Percentiles rank a stretch among this genome's conserved stretches.
These are phyloP conservation scores for Durusdinium trenchii DNA, from an alignment of 73 alveolate genomes.

Conservation along the genomic window DNA sequence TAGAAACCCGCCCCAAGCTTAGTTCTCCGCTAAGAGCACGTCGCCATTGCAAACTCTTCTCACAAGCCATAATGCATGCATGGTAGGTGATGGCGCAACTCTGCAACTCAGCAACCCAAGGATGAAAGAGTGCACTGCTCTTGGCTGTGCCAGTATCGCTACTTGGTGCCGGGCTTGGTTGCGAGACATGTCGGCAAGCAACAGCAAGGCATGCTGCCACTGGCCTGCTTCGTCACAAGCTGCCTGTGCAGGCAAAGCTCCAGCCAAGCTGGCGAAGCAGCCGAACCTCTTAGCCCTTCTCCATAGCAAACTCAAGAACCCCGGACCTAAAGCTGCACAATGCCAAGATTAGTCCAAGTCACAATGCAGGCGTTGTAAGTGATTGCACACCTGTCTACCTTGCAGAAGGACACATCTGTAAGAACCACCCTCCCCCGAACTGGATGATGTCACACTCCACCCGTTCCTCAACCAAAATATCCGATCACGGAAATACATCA, in stretches of 20 bases:
- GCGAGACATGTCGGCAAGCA: constrained; percentile 71
- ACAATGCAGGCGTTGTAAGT: constrained; percentile 78
- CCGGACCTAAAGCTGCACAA: not conserved
- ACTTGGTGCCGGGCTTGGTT: constrained; percentile 21
- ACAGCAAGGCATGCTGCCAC: constrained; percentile 78
- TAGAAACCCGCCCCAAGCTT: not conserved
- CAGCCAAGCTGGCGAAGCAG: not conserved
- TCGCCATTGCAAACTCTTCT: constrained; percentile 71
- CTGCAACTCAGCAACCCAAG: constrained; percentile 18
- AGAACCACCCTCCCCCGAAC: no score
- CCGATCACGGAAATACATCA: no score
- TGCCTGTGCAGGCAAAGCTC: not conserved
- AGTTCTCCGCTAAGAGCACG: not conserved
- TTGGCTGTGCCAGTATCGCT: no score
- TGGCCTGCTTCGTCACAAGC: constrained; percentile 95
- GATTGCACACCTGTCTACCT: constrained; percentile 59
- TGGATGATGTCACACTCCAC: no score
- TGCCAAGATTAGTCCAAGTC: not conserved
- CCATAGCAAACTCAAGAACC: not conserved
- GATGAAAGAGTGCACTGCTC: no score
- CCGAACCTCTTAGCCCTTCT: not conserved
- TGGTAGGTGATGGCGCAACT: constrained; percentile 92
- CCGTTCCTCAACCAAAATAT: no score
- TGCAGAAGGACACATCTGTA: no score
- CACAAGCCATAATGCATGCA: constrained; percentile 81